Base-by-base conservation (phyloP, 164 flowering plant genomes). In the Magnolia kwangsiensis region DNA sequence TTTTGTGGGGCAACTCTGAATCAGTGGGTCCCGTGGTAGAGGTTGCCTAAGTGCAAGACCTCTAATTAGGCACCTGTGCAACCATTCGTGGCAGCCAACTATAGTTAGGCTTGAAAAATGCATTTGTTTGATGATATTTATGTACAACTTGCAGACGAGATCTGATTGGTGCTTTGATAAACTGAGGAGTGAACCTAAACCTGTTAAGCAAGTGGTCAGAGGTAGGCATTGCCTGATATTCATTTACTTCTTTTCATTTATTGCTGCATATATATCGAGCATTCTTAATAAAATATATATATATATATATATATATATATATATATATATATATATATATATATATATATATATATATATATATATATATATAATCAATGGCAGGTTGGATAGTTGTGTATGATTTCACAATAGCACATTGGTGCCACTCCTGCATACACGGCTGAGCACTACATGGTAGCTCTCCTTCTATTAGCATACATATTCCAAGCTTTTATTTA, bases 401-500 rank as follows among this genome's bases (percentile, higher is more conserved):
- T 86, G 97, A 92, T 67, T 94, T 27, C 98, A 14, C 99, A 96
- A 88, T 97, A 94, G 69, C 98, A 98, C 16, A 87, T 94, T 80
- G 99, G 99, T 75, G 99, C 99, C 11, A 96, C 99, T 76, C 99
- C 98, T 24, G 99, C 94, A 82, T 96, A 96, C 81, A 90, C 91
- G 99, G 99, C 99, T 73, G 99, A 98, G 68, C 87, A 84, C 75
- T 96, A 96, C 85, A 94, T 92, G 97, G 99, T 96, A 84, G 6
- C 51, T 68, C 23, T 23, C 31, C 10, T n/a, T n/a, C n/a, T 31
- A 6, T 31, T 31, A 6, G 29, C 29, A 49, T 9, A 19, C 19
- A 72, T 23, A 14, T 13, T 75, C 14, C 23, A 55, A 27, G 65
- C 77, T 11, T 63, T 50, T 58, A 19, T 16, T 51, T 8, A 8